Conservation (phyloP, 2,329 filamentous ascomycete genomes). For the Penicillium janthinellum region DNA sequence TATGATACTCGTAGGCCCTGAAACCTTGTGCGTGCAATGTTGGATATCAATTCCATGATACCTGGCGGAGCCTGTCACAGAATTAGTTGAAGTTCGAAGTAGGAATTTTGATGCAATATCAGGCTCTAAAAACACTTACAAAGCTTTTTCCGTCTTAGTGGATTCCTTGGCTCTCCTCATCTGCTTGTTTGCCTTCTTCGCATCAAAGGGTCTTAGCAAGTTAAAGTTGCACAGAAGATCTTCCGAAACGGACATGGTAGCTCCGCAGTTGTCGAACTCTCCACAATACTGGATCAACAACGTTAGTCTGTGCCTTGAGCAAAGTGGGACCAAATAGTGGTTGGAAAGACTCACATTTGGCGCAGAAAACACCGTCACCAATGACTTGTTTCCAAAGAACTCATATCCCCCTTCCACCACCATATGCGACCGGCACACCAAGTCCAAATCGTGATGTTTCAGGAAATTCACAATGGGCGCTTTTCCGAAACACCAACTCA, state of each 20-base stretch:
- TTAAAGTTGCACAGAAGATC: conserved; percentile 10
- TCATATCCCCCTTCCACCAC: conserved; percentile 7
- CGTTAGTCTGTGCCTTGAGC: background rate
- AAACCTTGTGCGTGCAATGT: too few species aligned
- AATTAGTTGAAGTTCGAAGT: background rate
- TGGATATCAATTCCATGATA: conserved; percentile 6
- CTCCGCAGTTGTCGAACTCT: conserved; percentile 11
- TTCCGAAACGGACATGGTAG: conserved; percentile 9
- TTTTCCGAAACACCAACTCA: conserved; percentile 6
- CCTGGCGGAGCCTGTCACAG: conserved; percentile 8
- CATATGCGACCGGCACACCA: conserved; percentile 8
- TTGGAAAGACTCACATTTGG: conserved; percentile 1
- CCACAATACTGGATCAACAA: conserved; percentile 7
- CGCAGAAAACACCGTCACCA: conserved; percentile 6
- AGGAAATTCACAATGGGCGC: conserved; percentile 7
- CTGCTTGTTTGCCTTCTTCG: background rate
- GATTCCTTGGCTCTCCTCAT: conserved; percentile 9
- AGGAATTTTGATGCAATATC: background rate
- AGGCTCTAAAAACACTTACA: conserved; percentile 2
- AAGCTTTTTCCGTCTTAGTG: conserved; percentile 12
- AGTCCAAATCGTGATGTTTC: conserved; percentile 2
- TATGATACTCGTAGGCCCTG: background rate
- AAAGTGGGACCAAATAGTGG: background rate
- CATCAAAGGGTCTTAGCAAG: background rate
- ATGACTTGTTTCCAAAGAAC: conserved; percentile 6